Base-by-base conservation (phyloP, 345 rosid genomes). In the Moringa oleifera region DNA sequence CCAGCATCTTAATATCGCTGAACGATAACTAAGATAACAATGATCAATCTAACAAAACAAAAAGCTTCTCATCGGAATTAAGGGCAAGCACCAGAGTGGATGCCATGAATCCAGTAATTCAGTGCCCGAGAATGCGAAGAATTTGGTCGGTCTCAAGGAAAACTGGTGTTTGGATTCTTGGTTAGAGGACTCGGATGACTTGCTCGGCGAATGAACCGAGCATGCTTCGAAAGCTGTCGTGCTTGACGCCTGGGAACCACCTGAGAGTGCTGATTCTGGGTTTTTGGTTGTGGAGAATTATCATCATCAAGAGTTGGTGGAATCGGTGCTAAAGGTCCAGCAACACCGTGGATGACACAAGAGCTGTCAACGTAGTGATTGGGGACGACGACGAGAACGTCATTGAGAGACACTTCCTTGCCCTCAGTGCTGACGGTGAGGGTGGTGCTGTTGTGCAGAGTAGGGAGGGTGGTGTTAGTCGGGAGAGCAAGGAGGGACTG, bases 321-420 rank as follows among this genome's bases (percentile, higher is more conserved):
- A 12, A 51, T 41, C 13, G 75, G 63, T 21, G 41, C 45, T 46
- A 67, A 20, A 0, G 66, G 65, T 23, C 66, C 53, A 11, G 54
- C 72, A 37, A 68, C 55, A 31, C 72, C 77, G 49, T 72, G 72
- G 28, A 72, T 65, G 9, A n/a, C 61, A 20, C 68, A 67, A n/a
- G 67, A 68, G 21, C 63, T 57, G 33, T 72, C 68, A 46, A 58
- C 7, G 20, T 63, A 72, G 46, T 67, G 72, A 72, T 72, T 67
- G 4, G 72, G 68, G 25, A 63, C 57, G 18, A 33, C 50, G n/a
- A n/a, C n/a, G n/a, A n/a, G n/a, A 20, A 72, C 46, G 59, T 67
- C 71, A 46, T 53, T 62, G 52, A 67, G 47, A 52, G 61, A 57
- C 37, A 10, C 68, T 63, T 23, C n/a, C n/a, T n/a, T n/a, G n/a